Conservation (phyloP, 306 rosid species). For the Acacia melanoxylon region DNA sequence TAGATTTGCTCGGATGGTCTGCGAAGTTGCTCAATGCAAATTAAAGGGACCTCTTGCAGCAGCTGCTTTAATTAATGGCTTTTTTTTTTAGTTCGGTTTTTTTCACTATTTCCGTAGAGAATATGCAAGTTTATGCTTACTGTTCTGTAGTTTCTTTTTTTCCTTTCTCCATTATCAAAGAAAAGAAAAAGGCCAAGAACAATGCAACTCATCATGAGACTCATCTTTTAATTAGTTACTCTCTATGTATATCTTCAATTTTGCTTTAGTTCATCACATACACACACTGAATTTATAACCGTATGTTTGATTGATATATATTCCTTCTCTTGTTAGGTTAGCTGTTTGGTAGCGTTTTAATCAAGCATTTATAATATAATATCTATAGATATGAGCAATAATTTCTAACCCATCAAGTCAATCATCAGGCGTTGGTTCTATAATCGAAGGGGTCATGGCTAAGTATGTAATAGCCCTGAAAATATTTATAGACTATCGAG, state of each 20-base stretch:
- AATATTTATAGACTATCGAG: too few relatives aligned
- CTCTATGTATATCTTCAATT: background rate
- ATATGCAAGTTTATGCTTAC: background rate
- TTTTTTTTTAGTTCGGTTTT: too few relatives aligned
- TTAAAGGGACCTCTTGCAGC: background rate
- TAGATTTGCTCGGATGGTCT: too few relatives aligned
- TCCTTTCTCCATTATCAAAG: background rate
- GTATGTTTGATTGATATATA: too few relatives aligned
- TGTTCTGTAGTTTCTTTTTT: background rate
- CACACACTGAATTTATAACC: too few relatives aligned
- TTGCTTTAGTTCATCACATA: background rate
- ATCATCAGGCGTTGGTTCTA: too few relatives aligned
- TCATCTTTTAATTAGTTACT: too few relatives aligned
- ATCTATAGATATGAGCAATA: too few relatives aligned
- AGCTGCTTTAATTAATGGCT: background rate
- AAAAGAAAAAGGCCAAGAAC: too few relatives aligned
- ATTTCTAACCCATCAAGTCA: too few relatives aligned
- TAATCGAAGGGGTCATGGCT: too few relatives aligned
- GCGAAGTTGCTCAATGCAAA: background rate
- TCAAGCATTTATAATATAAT: background rate
- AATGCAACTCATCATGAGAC: background rate
- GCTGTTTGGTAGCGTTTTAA: background rate
- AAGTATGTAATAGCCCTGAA: too few relatives aligned
- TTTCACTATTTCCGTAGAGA: background rate
- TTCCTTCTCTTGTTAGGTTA: background rate